A percentile compares a stretch with the other conserved stretches of the same genome.
Conservation (phyloP, 805 yeast genomes). For the Monosporozyma yasuniensis region DNA sequence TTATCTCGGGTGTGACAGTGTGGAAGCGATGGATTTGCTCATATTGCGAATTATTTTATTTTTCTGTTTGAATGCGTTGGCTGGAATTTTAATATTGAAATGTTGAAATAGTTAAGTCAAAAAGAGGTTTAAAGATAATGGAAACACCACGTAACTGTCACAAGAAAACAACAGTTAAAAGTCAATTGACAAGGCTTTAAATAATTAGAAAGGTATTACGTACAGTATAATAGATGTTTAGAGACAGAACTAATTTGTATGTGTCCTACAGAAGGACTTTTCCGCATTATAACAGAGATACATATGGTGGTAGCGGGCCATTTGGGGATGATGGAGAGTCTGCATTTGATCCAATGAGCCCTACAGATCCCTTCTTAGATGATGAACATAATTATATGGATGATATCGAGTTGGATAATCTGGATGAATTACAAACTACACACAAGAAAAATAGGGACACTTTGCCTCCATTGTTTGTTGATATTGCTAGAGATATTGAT, state of each 20-base stretch:
- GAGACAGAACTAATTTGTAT: conserved; percentile 90
- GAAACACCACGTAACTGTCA: neutral
- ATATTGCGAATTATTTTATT: neutral
- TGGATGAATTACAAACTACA: neutral
- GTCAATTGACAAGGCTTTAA: neutral
- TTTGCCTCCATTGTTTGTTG: conserved; percentile 72
- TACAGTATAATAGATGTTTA: conserved; percentile 41
- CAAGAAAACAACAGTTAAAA: no score
- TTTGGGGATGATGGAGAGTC: conserved; percentile 19
- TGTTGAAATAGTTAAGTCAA: neutral
- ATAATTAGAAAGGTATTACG: neutral
- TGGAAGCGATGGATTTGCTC: neutral
- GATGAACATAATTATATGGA: conserved; percentile 30
- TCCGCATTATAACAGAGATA: conserved; percentile 40
- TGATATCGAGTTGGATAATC: conserved; percentile 26
- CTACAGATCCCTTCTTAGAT: conserved; percentile 3
- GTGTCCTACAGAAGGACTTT: conserved; percentile 83
- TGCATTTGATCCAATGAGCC: conserved; percentile 8
- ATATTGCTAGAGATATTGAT: conserved; percentile 65
- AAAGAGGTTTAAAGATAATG: neutral
- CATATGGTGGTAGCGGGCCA: conserved; percentile 27
- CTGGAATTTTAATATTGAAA: neutral
- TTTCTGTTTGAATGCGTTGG: neutral
- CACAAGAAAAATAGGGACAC: neutral
- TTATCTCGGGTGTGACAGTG: neutral